phyloP scores from a whole-genome alignment of 164 flowering plant species.

The Magnolia officinalis region DNA sequence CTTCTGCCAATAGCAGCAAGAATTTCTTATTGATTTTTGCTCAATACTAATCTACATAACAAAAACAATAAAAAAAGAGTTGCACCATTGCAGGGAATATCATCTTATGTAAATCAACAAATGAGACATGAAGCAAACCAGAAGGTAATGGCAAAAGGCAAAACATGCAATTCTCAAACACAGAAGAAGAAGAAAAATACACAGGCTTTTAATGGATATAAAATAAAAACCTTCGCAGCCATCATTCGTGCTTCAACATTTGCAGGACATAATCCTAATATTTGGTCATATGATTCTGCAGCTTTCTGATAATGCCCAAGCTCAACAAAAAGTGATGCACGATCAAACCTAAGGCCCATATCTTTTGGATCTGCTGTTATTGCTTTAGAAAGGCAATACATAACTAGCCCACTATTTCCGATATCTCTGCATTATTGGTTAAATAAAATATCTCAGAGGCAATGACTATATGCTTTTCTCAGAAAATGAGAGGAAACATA shows the following conservation, averaged over 20 bases:
- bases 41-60: not conserved
- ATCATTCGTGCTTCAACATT: slow-evolving; percentile 51
- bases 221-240: slow-evolving; percentile 38
- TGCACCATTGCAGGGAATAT: not conserved
- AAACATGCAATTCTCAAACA: not conserved
- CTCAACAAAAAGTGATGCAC: slow-evolving; percentile 57
- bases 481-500: not conserved
- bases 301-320: slow-evolving; percentile 61
- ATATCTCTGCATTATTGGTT: slow-evolving; percentile 37
- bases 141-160: not conserved
- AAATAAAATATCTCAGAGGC: slow-evolving; percentile 1
- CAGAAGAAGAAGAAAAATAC: not conserved
- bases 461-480: not conserved
- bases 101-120: not conserved
- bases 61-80: too few relatives aligned
- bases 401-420: slow-evolving; percentile 54
- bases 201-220: not conserved
- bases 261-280: slow-evolving; percentile 43
- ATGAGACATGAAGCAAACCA: not conserved
- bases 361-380: slow-evolving; percentile 71
- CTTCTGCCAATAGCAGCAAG: not conserved
- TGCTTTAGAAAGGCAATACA: slow-evolving; percentile 69
- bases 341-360: slow-evolving; percentile 38
- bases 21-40: too few relatives aligned
- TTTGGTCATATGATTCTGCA: slow-evolving; percentile 69